Evolutionary conservation across 164 flowering plant species (phyloP).

Genomic region (Sextonia rubra): DNA sequence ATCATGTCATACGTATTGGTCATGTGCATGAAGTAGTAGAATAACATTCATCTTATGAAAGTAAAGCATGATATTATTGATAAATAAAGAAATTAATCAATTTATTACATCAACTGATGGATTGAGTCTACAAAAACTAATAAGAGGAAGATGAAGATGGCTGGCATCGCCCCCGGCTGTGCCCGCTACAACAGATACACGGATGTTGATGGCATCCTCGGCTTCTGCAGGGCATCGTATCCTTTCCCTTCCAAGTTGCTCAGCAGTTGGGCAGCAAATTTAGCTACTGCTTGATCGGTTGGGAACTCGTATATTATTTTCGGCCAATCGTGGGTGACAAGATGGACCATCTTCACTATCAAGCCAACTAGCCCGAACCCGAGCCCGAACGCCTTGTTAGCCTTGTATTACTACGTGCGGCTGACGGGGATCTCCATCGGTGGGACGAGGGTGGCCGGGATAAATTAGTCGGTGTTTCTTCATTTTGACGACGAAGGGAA

Average conservation of each 20-base stretch:
- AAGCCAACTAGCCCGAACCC: conserved; percentile 60
- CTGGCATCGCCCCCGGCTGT: conserved; percentile 70
- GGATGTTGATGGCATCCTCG: conserved; percentile 88
- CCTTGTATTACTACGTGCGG: conserved; percentile 79
- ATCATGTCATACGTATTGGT: too few species aligned
- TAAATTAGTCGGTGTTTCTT: conserved; percentile 53
- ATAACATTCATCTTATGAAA: too few species aligned
- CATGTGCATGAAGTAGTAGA: too few species aligned
- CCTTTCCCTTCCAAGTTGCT: conserved; percentile 73
- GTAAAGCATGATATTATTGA: too few species aligned
- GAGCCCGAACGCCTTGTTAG: conserved; percentile 77
- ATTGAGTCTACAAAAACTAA: too few species aligned
- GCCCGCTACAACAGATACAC: conserved; percentile 93
- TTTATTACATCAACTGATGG: too few species aligned
- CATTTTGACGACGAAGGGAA: conserved; percentile 59
- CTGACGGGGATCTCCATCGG: conserved; percentile 80
- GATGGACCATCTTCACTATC: conserved; percentile 66
- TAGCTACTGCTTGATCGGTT: conserved; percentile 79
- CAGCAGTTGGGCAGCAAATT: conserved; percentile 56
- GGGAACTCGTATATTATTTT: conserved; percentile 69
- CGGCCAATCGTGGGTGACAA: conserved; percentile 53
- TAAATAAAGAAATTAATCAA: too few species aligned
- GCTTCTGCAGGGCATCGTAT: conserved; percentile 76
- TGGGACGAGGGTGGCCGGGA: conserved; percentile 56
- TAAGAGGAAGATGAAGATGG: too few species aligned